Conservation (phyloP, 2,329 filamentous ascomycete genomes). For the Pestalotiopsis sp. region DNA sequence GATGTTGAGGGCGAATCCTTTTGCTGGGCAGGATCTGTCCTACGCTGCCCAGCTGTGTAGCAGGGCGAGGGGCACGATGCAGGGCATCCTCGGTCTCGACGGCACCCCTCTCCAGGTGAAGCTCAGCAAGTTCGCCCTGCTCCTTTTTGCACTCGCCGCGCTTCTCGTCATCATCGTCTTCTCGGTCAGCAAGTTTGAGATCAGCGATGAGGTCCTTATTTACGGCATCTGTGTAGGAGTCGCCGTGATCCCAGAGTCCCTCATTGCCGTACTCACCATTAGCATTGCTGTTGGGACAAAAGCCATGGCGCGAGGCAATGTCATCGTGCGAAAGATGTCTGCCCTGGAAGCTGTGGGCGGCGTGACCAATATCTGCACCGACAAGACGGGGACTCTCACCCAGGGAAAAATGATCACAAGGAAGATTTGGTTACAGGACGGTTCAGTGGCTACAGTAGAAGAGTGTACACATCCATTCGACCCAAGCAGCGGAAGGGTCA, state of each 20-base stretch:
- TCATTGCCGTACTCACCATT: constrained; percentile 66
- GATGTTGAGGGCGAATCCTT: constrained; percentile 63
- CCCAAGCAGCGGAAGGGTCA: constrained; percentile 57
- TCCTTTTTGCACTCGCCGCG: constrained; percentile 75
- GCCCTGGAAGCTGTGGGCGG: constrained; percentile 69
- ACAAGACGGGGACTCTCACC: constrained; percentile 71
- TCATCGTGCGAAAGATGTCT: constrained; percentile 62
- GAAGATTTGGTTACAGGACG: constrained; percentile 62
- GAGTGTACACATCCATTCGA: constrained; percentile 62
- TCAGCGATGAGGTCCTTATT: constrained; percentile 60
- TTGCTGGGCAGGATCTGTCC: constrained; percentile 52
- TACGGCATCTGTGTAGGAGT: constrained; percentile 53
- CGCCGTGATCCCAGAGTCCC: constrained; percentile 56
- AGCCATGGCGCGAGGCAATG: constrained; percentile 56
- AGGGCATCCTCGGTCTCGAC: constrained; percentile 64
- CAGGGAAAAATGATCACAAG: constrained; percentile 69
- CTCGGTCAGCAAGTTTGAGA: constrained; percentile 55
- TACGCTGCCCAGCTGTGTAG: constrained; percentile 44
- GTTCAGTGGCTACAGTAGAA: constrained; percentile 54
- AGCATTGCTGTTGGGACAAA: constrained; percentile 61
- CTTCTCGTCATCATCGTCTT: constrained; percentile 65
- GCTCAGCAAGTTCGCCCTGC: constrained; percentile 80
- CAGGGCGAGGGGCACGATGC: constrained; percentile 41
- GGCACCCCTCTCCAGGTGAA: constrained; percentile 86
- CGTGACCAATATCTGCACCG: constrained; percentile 72